Evolutionary conservation across 768 basidiomycete species (phyloP).

Genomic region (Boletellus emodensis): DNA sequence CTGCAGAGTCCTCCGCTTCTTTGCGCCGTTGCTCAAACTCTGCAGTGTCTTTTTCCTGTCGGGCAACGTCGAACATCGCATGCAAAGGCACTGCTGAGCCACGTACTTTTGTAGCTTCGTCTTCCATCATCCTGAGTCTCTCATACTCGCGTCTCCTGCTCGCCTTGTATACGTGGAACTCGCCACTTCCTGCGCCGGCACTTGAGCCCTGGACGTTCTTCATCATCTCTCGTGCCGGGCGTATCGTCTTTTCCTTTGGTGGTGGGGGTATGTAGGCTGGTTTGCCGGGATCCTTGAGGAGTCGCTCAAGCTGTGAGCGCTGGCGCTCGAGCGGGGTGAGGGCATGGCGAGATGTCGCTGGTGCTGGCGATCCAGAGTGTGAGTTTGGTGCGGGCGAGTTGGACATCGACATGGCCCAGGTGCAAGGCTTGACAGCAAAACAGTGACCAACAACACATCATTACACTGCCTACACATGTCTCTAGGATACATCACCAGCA

Average conservation of each 20-base stretch:
- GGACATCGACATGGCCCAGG: conserved; percentile 25
- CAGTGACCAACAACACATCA: conserved; percentile 16
- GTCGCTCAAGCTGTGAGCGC: conserved; percentile 70
- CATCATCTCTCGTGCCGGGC: conserved; percentile 92
- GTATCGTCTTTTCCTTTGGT: conserved; percentile 76
- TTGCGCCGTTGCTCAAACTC: conserved; percentile 76
- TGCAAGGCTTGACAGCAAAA: conserved; percentile 15
- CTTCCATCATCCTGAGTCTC: conserved; percentile 85
- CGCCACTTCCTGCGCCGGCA: conserved; percentile 95
- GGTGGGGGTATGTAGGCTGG: conserved; percentile 75
- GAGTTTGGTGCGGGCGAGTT: conserved; percentile 28
- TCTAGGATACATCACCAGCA: conserved; percentile 12
- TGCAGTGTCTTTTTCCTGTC: conserved; percentile 61
- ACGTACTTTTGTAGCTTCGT: conserved; percentile 69
- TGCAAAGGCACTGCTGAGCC: not conserved
- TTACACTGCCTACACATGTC: conserved; percentile 6
- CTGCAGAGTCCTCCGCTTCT: conserved; percentile 65
- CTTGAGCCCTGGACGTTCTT: conserved; percentile 98
- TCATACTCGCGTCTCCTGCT: conserved; percentile 93
- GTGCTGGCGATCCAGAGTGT: conserved; percentile 31
- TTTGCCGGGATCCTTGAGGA: conserved; percentile 87
- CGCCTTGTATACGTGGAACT: conserved; percentile 99
- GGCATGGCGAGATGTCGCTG: conserved; percentile 40
- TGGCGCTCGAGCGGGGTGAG: conserved; percentile 50
- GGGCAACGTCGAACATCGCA: conserved; percentile 1